These are phyloP conservation scores for Viola odorata DNA, from an alignment of 345 rosid genomes.

Conservation along the genomic window DNA sequence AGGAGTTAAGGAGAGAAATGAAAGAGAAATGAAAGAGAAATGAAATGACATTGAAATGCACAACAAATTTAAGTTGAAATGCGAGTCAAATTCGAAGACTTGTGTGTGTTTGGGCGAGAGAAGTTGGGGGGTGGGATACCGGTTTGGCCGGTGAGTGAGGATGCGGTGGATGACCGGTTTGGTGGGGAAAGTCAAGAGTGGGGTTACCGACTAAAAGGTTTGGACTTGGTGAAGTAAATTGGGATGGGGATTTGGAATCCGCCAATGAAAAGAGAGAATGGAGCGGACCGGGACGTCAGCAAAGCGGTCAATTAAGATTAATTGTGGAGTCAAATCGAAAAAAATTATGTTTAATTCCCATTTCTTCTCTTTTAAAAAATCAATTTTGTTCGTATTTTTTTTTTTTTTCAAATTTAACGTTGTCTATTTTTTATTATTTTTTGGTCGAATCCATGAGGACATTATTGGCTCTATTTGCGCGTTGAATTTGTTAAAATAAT, in stretches of 20 bases:
- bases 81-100: constrained; percentile 16
- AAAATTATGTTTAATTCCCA: too few species aligned
- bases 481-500: too few species aligned
- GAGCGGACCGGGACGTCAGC: constrained; percentile 7
- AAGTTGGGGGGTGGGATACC: neutral
- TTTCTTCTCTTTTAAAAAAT: too few species aligned
- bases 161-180: constrained; percentile 1
- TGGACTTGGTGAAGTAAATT: constrained; percentile 10
- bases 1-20: neutral
- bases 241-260: constrained; percentile 24
- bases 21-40: neutral
- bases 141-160: constrained; percentile 9
- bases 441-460: too few species aligned
- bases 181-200: neutral
- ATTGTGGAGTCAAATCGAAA: too few species aligned
- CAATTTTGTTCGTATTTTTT: too few species aligned
- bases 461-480: too few species aligned
- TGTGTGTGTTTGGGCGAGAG: too few species aligned
- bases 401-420: too few species aligned
- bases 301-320: constrained; percentile 9
- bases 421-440: too few species aligned
- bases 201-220: constrained; percentile 9
- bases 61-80: constrained; percentile 25
- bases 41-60: constrained; percentile 27
- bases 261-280: constrained; percentile 7